Base-by-base conservation (phyloP, 371 early-diverging fungal genomes). In the Mucor circinelloides region DNA sequence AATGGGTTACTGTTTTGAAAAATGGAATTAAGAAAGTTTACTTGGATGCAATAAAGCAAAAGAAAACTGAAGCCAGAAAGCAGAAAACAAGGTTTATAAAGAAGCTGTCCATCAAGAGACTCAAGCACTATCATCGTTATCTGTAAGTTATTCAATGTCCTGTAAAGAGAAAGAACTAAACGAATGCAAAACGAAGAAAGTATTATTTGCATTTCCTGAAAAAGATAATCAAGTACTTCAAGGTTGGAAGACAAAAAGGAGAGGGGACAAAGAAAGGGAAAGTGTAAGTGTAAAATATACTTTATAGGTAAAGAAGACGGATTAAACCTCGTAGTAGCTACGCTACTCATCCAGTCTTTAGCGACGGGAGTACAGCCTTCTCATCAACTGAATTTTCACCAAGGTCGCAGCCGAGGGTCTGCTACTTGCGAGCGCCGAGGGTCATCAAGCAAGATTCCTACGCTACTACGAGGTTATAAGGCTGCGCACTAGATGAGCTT, bases 321-420 rank as follows among this genome's bases (percentile, higher is more conserved):
- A 36, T 58, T 44, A 44, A 40, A 40, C 60, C 42, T 60, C 21
- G 60, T 42, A 62, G 52, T 62, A 62, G 54, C 52, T 62, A 62
- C 62, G 62, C 62, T 62, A 62, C 62, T 62, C 62, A 21, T 50
- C 25, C 62, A 62, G 30, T 62, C 54, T 62, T 62, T 62, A 62
- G 19, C 54, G 36, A 62, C 36, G 54, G 34, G 52, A 62, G 62
- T 62, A 52, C 36, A 62, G 52, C 62, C 30, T 30, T 36, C 17
- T 30, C 36, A 62, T 62, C 62, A 62, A 62, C 38, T 62, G 34
- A n/a, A 52, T 62, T 50, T 62, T 50, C 34, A 62, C 62, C 52
- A 62, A 52, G 52, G 52, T 52, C 62, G 52, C 62, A 50, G 62
- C 62, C 62, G 52, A 61, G 52, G 52, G 62, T 61, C 62, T n/a